Evolutionary conservation across 306 rosid species (phyloP).

Genomic region (Leucaena leucocephala): DNA sequence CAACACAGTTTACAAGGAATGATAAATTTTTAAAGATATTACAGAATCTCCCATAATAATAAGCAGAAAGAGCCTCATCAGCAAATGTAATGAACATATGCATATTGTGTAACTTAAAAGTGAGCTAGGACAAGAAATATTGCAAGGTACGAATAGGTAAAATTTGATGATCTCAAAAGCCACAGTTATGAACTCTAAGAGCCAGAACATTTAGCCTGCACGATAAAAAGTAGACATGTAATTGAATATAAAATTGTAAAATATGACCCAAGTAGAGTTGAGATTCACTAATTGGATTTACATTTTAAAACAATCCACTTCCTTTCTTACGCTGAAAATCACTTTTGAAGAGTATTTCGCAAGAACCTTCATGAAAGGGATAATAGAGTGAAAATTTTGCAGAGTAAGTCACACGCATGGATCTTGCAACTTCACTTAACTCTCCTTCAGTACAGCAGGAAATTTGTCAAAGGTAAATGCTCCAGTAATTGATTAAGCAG

Average conservation of each 20-base stretch:
- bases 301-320: not conserved
- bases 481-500: constrained; percentile 24
- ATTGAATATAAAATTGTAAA: not conserved
- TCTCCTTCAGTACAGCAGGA: not conserved
- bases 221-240: constrained; percentile 1
- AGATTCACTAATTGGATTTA: constrained; percentile 1
- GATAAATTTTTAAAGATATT: not conserved
- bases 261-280: not conserved
- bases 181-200: constrained; percentile 9
- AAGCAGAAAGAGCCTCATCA: constrained; percentile 9
- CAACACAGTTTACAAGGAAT: constrained; percentile 9
- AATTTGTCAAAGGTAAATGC: constrained; percentile 19
- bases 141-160: not conserved
- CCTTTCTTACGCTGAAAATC: constrained; percentile 28
- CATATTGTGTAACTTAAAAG: constrained; percentile 3
- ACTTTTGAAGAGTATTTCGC: not conserved
- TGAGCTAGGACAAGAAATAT: not conserved
- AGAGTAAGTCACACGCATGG: constrained; percentile 16
- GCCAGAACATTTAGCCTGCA: constrained; percentile 30
- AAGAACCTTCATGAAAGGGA: constrained; percentile 10
- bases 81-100: constrained; percentile 1
- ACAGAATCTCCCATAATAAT: constrained; percentile 14
- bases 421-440: constrained; percentile 7
- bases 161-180: constrained; percentile 22
- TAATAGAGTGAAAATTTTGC: constrained; percentile 4